Evolutionary conservation across 2,329 filamentous ascomycete genomes (phyloP), one percentile per base, ranked within the genome.

Genomic region (Lasiodiplodia citricola): DNA sequence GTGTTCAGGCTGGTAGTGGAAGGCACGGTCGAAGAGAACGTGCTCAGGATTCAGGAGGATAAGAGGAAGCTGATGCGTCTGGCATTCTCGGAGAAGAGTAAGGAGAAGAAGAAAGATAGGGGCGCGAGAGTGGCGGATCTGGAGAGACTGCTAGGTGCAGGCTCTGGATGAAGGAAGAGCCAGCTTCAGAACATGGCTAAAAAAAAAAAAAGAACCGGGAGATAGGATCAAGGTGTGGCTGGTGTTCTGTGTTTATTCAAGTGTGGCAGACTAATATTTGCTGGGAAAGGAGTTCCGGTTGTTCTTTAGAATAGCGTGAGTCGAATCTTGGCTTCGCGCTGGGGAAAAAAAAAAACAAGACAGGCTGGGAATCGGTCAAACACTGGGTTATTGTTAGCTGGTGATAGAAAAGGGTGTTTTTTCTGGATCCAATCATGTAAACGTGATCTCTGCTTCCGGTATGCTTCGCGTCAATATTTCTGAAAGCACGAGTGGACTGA

Each of bases 1-100:
- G 90, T 97, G 1, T 96, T 93, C 84, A 85, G 93, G 57, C 83
- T 97, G 11, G 88, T 97, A 1, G 91, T 97, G 82, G 91, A 97
- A 73, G 87, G 85, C 0, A 92, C 88, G 8, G 89, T 97, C 5
- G 94, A 97, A 78, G 92, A 97, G 77, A 85, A 89, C 0, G 93
- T 97, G 23, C 82, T 97, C 47, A 86, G 89, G 21, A 89, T 96
- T 57, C 94, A 97, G 79, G 84, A 87, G 50, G 88, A 91, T 74
- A 97, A 97, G 84, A 86, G 93, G 51, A 86, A 90, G 74, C 80
- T 97, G 63, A 93, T 96, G 78, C 87, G 85, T 44, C 87, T 92
- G 74, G 93, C 93, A 0, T 96, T 97, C 80, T 87, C 90, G 69
- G 94, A 96, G 81, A 92, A 90, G 74, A 77, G 83, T 51, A 84